Conservation (phyloP, 441 rosid genomes). For the Omphalea diandra region DNA sequence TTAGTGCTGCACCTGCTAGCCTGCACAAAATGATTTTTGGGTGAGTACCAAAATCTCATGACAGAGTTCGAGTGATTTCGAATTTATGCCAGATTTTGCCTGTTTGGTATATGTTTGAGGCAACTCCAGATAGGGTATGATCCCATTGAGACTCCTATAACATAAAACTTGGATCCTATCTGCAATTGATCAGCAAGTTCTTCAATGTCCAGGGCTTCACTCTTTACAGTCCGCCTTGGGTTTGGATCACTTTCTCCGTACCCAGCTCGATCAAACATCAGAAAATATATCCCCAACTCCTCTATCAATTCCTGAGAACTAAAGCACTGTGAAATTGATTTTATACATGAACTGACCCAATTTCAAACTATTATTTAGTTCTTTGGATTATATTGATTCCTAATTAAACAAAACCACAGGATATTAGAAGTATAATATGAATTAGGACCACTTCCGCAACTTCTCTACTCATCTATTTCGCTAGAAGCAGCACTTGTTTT, state of each 20-base stretch:
- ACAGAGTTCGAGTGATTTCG: too few species aligned
- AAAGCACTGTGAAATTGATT: constrained; percentile 30
- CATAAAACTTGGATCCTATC: constrained; percentile 48
- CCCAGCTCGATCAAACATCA: constrained; percentile 66
- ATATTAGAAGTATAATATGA: constrained; percentile 8
- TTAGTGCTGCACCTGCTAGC: constrained; percentile 60
- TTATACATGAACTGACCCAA: constrained; percentile 12
- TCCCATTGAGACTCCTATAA: constrained; percentile 65
- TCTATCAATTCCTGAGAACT: constrained; percentile 61
- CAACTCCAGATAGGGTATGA: constrained; percentile 57
- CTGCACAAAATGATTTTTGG: constrained; percentile 34
- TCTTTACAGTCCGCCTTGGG: constrained; percentile 49
- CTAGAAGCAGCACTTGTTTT: not conserved
- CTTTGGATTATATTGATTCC: not conserved
- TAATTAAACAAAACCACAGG: constrained; percentile 6
- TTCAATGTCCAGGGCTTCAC: constrained; percentile 65
- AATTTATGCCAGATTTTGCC: too few species aligned
- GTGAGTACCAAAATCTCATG: too few species aligned
- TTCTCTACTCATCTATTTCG: not conserved
- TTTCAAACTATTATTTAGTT: constrained; percentile 6
- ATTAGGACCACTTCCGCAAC: not conserved
- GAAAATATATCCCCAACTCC: constrained; percentile 46
- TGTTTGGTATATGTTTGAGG: constrained; percentile 65
- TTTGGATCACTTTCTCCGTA: constrained; percentile 75
- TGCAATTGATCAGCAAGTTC: constrained; percentile 59